Evolutionary conservation across 1,284 basidiomycete genomes (phyloP), one percentile per base, ranked within the genome.

Genomic region (Tausonia pullulans): DNA sequence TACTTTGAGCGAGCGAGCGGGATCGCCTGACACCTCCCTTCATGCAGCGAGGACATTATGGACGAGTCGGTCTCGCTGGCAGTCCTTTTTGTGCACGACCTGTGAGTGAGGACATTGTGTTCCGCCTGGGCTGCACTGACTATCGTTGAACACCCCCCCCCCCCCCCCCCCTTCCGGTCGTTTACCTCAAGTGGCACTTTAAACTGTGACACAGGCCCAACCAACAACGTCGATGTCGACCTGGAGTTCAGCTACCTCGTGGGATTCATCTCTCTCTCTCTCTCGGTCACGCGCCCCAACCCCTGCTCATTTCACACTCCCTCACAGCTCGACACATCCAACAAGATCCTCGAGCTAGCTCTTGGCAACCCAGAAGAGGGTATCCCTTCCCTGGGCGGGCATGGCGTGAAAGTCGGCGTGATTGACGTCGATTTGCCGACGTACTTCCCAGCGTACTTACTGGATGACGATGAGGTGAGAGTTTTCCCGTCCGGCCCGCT

Each of bases 351-450:
- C 54, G 77, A 81, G 9, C 97, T 92, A 90, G 82, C 87, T 1
- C 27, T 58, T 2, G 48, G 50, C 6, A 39, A 45, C 6, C 39
- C 27, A 27, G 27, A 27, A 27, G 27, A 27, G 27, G 27, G 27
- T 27, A 62, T n/a, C 51, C 64, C 2, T 10, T 8, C 3, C 27
- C 4, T 9, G 54, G 54, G 14, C 57, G 59, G 4, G 65, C 56
- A 5, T 80, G 78, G 59, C 75, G 74, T 13, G 79, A 84, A 67
- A 79, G 80, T 0, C 93, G 84, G 73, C 84, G 86, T 97, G 2
- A 79, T 98, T 27, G 96, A 98, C 73, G 81, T 96, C 66, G 96
- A 96, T 72, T 78, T 97, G 16, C 85, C 86, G 69, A 82, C 86
- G 0, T 85, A 85, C 69, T 81, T 88, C 9, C 79, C 81, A 66